Evolutionary conservation across 768 basidiomycete species (phyloP).

Genomic region (Lactarius vividus): DNA sequence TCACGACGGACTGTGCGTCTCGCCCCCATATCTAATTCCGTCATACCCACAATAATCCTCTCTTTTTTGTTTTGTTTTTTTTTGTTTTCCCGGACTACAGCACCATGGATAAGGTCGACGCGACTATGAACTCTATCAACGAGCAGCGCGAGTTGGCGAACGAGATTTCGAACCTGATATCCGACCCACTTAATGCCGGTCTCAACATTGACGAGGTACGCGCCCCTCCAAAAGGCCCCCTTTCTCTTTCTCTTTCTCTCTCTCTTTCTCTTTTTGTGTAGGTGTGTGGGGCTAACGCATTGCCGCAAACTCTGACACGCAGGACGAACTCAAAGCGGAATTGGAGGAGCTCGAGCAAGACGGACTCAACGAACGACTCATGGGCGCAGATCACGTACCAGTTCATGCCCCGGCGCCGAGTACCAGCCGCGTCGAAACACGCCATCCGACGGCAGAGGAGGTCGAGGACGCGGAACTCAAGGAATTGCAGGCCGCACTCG

Average conservation of each 20-base stretch:
- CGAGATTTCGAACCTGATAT: slow-evolving; percentile 89
- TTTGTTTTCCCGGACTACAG: slow-evolving; percentile 40
- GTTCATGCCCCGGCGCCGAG: slow-evolving; percentile 73
- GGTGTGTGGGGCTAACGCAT: neutral
- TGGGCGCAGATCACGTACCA: slow-evolving; percentile 86
- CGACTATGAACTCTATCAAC: slow-evolving; percentile 80
- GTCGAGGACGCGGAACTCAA: slow-evolving; percentile 90
- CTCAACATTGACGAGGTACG: slow-evolving; percentile 70
- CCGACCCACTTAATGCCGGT: slow-evolving; percentile 59
- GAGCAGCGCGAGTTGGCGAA: slow-evolving; percentile 91
- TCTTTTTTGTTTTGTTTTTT: neutral
- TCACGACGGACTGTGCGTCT: slow-evolving; percentile 81
- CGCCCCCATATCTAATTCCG: too few species aligned
- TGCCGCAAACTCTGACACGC: slow-evolving; percentile 15
- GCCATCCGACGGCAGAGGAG: slow-evolving; percentile 60
- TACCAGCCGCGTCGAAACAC: slow-evolving; percentile 36
- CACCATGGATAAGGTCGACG: slow-evolving; percentile 84
- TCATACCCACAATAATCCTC: too few species aligned
- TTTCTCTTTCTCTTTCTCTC: too few species aligned
- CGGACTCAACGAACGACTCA: slow-evolving; percentile 78
- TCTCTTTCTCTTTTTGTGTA: neutral
- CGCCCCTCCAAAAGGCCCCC: neutral
- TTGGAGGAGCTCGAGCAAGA: slow-evolving; percentile 88
- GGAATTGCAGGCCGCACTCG: slow-evolving; percentile 83
- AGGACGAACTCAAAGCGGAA: slow-evolving; percentile 80